phyloP scores from a whole-genome alignment of 768 basidiomycete species.

The Tylopilus vinaceipallidus region DNA sequence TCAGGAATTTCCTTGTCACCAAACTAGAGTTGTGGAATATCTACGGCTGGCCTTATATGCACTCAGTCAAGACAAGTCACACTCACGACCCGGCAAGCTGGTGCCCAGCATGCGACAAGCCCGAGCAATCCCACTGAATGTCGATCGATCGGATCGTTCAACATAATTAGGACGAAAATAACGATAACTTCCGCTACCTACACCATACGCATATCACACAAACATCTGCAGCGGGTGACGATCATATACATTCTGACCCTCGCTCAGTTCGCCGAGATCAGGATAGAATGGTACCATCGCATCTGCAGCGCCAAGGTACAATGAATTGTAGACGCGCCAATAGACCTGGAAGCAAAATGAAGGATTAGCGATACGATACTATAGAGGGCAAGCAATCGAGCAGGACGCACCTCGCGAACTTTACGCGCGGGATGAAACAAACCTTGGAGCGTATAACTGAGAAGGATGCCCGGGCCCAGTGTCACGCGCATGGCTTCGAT shows the following conservation, averaged over 20 bases:
- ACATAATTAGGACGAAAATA: slow-evolving; percentile 9
- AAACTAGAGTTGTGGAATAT: no score
- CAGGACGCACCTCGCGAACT: slow-evolving; percentile 80
- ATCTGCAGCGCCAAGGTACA: slow-evolving; percentile 89
- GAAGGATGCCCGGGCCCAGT: slow-evolving; percentile 86
- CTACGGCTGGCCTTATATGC: no score
- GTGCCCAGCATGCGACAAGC: no score
- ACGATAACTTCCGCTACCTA: not conserved
- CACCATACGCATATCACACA: slow-evolving; percentile 44
- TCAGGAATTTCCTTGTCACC: no score
- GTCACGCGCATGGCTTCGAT: slow-evolving; percentile 97
- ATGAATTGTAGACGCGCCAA: slow-evolving; percentile 93
- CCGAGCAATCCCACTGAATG: no score
- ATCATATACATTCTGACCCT: slow-evolving; percentile 88
- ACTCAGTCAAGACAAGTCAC: no score
- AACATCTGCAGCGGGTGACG: slow-evolving; percentile 83
- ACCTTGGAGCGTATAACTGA: slow-evolving; percentile 92
- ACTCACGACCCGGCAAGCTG: no score
- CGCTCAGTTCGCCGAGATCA: slow-evolving; percentile 84
- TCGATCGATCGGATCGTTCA: no score
- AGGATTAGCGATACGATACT: not conserved
- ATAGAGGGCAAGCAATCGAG: not conserved
- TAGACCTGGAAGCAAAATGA: slow-evolving; percentile 49
- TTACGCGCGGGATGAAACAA: slow-evolving; percentile 97
- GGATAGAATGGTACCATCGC: slow-evolving; percentile 96